Evolutionary conservation across 2,329 filamentous ascomycete species (phyloP).

Genomic region (Aspergillus phoenicis): DNA sequence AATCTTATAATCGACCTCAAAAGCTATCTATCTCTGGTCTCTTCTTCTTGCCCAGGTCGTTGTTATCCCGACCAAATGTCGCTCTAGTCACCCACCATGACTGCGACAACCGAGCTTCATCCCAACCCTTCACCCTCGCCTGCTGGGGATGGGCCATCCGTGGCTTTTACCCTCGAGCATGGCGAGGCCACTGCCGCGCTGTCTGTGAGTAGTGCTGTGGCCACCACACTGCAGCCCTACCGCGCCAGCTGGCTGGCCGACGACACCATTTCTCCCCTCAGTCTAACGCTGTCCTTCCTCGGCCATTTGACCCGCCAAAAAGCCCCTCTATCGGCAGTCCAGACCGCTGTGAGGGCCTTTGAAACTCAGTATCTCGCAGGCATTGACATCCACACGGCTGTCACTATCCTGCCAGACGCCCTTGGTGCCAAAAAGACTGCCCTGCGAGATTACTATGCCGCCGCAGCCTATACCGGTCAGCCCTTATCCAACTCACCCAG

Average conservation of each 20-base stretch:
- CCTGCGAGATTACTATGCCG: not conserved
- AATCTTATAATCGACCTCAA: not conserved
- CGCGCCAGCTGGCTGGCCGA: not conserved
- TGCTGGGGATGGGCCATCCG: not conserved
- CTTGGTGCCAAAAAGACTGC: not conserved
- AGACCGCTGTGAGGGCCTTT: not conserved
- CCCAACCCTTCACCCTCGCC: not conserved
- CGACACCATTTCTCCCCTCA: not conserved
- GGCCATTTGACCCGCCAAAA: not conserved
- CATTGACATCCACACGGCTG: not conserved
- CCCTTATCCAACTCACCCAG: not conserved
- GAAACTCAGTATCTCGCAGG: not conserved
- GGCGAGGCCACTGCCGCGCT: not conserved
- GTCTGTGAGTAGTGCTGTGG: not conserved
- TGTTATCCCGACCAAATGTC: not conserved
- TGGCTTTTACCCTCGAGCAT: not conserved
- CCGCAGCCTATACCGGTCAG: not conserved
- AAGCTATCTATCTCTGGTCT: not conserved
- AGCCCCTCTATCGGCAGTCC: not conserved
- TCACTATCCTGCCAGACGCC: not conserved
- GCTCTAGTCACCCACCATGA: not conserved
- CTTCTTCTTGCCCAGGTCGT: not conserved
- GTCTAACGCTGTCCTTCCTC: not conserved
- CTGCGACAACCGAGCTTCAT: not conserved
- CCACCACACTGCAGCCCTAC: not conserved